phyloP scores from a whole-genome alignment of 495 filamentous ascomycete genomes.

The Parathielavia hyrcaniae region DNA sequence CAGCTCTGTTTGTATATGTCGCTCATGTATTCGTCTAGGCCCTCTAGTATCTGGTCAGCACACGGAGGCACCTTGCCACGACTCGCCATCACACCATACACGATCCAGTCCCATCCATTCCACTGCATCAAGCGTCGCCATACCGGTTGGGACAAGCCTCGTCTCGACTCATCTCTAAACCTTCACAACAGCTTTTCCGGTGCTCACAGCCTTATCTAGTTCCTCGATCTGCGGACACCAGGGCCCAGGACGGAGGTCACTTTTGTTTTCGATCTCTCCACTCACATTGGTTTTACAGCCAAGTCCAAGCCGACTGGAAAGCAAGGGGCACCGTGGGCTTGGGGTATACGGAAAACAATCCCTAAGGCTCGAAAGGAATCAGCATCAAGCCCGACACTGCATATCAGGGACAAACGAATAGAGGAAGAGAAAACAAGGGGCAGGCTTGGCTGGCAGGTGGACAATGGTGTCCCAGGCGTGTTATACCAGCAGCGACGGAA shows the following conservation, averaged over 20 bases:
- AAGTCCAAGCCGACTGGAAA: constrained; percentile 17
- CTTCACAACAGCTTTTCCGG: background rate
- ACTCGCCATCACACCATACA: constrained; percentile 1
- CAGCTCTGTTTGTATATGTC: constrained; percentile 13
- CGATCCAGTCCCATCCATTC: background rate
- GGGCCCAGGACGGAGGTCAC: no score
- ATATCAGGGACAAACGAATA: background rate
- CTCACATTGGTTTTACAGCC: constrained; percentile 9
- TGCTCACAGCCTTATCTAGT: no score
- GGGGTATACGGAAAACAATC: constrained; percentile 14
- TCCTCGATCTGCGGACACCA: no score
- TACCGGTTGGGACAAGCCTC: background rate
- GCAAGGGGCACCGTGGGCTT: constrained; percentile 15
- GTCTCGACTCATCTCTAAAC: background rate
- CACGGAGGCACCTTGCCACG: constrained; percentile 2
- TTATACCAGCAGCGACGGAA: constrained; percentile 28
- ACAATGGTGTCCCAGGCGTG: constrained; percentile 43
- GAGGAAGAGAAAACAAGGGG: background rate
- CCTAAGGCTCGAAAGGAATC: background rate
- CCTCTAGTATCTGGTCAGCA: background rate
- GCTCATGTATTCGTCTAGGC: constrained; percentile 11
- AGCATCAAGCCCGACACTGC: background rate
- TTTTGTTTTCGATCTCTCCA: no score
- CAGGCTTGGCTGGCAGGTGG: constrained; percentile 1
- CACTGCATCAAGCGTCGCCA: background rate